Evolutionary conservation across 192 early-diverging fungal genomes (phyloP), one percentile per base, ranked within the genome.

Genomic region (Phycomyces blakesleeanus): DNA sequence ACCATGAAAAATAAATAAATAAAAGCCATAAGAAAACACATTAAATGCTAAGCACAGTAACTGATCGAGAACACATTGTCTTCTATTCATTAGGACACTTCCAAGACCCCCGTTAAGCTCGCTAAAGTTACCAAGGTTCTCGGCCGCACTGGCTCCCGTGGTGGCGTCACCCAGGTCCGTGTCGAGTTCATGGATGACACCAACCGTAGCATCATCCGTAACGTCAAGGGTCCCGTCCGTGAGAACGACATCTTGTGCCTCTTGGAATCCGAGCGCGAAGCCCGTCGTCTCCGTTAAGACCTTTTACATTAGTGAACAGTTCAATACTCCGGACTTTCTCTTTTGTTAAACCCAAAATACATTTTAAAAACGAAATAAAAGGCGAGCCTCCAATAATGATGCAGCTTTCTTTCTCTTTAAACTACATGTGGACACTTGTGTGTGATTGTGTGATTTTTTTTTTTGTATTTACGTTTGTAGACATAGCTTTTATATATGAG

Each of bases 141-240:
- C 75, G 97, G 97, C 81, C 92, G 97, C 73, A 99, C 97, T 73
- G 97, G 97, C 76, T 99, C 97, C 79, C 95, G 97, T 74, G 97
- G 97, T 89, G 95, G 95, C 83, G 97, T 99, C 78, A 99, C 97
- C 75, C 97, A 92, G 81, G 97, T 99, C 78, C 91, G 96, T 68
- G 97, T 99, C 75, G 97, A 98, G 81, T 94, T 99, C 82, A 88
- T 98, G 81, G 95, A 98, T 81, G 95, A 99, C 76, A 73, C 85
- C 64, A 84, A 81, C 83, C 97, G 97, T 63, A 90, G 92, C 78
- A 97, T 99, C 83, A 96, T 99, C 83, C 94, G 97, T 79, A 99
- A 99, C 85, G 97, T 99, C 72, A 97, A 96, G 89, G 97, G 97
- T 61, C 97, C 97, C 71, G 97, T 99, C 67, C 91, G 95, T 70